Evolutionary conservation across 768 basidiomycete species (phyloP), one percentile per base, ranked within the genome.

Genomic region (Macrolepiota fuliginosa): DNA sequence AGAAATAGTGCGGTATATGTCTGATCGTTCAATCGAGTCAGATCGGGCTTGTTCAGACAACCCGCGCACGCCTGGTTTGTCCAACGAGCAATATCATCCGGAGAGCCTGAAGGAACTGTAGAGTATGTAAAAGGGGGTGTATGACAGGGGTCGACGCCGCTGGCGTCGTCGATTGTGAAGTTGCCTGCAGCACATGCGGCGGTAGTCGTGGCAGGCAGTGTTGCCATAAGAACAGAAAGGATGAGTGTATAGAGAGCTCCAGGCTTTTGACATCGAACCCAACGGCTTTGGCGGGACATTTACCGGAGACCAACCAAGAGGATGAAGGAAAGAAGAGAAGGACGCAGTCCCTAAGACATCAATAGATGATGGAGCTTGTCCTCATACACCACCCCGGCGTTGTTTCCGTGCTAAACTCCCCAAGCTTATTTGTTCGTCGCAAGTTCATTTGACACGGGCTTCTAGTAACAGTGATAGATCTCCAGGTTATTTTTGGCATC

Each of bases 1-100:
- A 60, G 51, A 27, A 54, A 60, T 32, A 60, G 7, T 22, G 70
- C 72, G 5, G 68, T 69, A 63, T 73, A 78, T 12, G 76, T 77
- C 2, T 64, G 60, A 24, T 66, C 61, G 63, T 70, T 71, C 1
- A 73, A 66, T 17, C 62, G n/a, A 5, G 47, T 45, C 0, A 54
- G 45, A 32, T 72, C 65, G 1, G 74, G 72, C 13, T 58, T 60
- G 15, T 74, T 66, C 11, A 46, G 36, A 47, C 75, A 76, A 7
- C 64, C 67, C 13, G 40, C 17, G 39, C 70, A 72, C 15, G 59
- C 53, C 42, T 67, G 54, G 46, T 68, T 71, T 22, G 66, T 61
- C 76, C 76, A 76, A 4, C 40, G 51, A 22, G 58, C 19, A 35
- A 45, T 54, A 1, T 36, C 4, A 35, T 29, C 17, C 24, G 37